phyloP scores from a whole-genome alignment of 148 eudicot genomes.

The Rhododendron griersonianum region DNA sequence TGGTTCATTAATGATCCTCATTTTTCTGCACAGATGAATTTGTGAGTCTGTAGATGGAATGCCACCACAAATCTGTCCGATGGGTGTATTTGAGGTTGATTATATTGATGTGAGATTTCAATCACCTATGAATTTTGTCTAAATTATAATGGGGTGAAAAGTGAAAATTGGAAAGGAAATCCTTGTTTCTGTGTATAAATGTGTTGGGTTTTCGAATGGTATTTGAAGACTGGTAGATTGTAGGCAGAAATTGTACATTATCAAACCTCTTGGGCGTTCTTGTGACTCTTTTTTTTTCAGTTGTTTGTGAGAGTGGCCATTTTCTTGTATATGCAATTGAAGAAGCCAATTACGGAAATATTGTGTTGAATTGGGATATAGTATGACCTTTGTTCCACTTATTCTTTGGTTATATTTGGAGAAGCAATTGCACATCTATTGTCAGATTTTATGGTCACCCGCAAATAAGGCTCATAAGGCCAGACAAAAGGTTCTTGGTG shows the following conservation, averaged over 20 bases:
- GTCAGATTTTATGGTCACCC: background rate
- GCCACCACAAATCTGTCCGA: background rate
- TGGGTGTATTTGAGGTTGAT: background rate
- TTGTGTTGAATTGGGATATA: background rate
- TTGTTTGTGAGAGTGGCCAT: background rate
- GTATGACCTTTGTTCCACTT: background rate
- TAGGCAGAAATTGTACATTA: background rate
- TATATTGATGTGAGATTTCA: background rate
- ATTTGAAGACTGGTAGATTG: background rate
- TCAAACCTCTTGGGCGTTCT: background rate
- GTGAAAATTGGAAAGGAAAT: background rate
- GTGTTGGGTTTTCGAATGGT: background rate
- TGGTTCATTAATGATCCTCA: background rate
- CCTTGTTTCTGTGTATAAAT: background rate
- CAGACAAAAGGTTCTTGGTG: background rate
- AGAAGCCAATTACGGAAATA: background rate
- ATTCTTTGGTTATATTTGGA: background rate
- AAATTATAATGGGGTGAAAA: background rate
- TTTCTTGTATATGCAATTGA: background rate
- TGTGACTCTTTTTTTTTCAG: background rate
- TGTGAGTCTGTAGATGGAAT: background rate
- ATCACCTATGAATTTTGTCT: background rate
- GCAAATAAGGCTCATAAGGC: background rate
- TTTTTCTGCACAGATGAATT: constrained; percentile 5
- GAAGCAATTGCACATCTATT: background rate